Evolutionary conservation across 192 early-diverging fungal genomes (phyloP).

Genomic region (Mycoemilia scoparia): DNA sequence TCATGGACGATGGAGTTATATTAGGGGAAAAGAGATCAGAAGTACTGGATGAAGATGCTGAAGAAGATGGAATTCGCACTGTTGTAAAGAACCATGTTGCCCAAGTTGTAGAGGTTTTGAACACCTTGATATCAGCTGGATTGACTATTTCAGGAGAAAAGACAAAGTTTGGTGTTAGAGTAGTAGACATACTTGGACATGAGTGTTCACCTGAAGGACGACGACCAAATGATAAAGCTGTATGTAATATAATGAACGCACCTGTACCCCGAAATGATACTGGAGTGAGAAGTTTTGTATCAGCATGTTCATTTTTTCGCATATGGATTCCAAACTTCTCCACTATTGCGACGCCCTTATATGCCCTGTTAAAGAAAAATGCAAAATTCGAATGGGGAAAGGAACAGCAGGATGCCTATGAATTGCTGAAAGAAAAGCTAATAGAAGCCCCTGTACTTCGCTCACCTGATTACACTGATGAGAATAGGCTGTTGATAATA

Average conservation of each 20-base stretch:
- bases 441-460: background rate
- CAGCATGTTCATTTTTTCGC: slow-evolving; percentile 1
- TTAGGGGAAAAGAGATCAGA: background rate
- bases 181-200: background rate
- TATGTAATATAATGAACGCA: background rate
- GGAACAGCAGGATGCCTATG: slow-evolving; percentile 1
- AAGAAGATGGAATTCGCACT: slow-evolving; percentile 1
- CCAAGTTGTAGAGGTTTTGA: slow-evolving; percentile 1
- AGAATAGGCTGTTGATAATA: background rate
- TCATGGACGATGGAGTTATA: slow-evolving; percentile 4
- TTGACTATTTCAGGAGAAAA: background rate
- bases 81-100: slow-evolving; percentile 1
- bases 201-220: background rate
- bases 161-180: background rate
- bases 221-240: background rate
- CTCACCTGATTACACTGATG: background rate
- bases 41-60: background rate
- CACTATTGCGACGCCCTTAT: slow-evolving; percentile 1
- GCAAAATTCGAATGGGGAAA: background rate
- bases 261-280: background rate
- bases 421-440: background rate
- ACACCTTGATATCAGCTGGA: background rate
- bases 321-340: slow-evolving; percentile 2
- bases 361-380: background rate
- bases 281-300: background rate